Conservation (phyloP, 169 alveolate genomes). For the Plasmodium adleri region DNA sequence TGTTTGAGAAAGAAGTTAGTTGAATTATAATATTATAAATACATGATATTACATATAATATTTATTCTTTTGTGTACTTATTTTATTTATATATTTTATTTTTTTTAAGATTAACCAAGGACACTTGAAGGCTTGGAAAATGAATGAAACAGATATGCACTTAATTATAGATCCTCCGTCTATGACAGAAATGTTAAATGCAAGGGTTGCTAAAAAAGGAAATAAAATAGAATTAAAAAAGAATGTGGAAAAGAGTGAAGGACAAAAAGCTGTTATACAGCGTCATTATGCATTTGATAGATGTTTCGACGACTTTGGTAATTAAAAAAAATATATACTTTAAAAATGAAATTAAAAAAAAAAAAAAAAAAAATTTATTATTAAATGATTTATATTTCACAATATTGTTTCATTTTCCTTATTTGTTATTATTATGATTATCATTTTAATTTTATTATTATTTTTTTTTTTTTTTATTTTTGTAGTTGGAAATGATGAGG, state of each 20-base stretch:
- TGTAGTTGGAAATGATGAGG: slow-evolving; percentile 84
- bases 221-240: slow-evolving; percentile 67
- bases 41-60: too few species aligned
- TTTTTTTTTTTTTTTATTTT: neutral
- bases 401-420: too few species aligned
- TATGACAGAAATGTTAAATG: slow-evolving; percentile 80
- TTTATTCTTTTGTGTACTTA: too few species aligned
- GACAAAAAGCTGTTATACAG: slow-evolving; percentile 83
- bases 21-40: neutral
- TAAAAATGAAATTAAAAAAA: neutral
- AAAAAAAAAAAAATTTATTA: neutral
- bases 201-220: slow-evolving; percentile 76
- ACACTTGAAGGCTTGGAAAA: slow-evolving; percentile 86
- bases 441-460: neutral
- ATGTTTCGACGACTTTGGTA: slow-evolving; percentile 85
- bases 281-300: slow-evolving; percentile 84
- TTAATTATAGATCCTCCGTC: slow-evolving; percentile 85
- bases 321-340: slow-evolving; percentile 1
- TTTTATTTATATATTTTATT: neutral
- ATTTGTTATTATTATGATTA: neutral
- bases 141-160: slow-evolving; percentile 79
- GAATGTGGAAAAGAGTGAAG: slow-evolving; percentile 83
- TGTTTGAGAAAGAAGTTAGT: slow-evolving; percentile 84
- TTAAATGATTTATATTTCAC: too few species aligned
- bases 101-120: slow-evolving; percentile 79